These are phyloP conservation scores for Epichloe scottii DNA, from an alignment of 2,329 filamentous ascomycete genomes.

Conservation along the genomic window DNA sequence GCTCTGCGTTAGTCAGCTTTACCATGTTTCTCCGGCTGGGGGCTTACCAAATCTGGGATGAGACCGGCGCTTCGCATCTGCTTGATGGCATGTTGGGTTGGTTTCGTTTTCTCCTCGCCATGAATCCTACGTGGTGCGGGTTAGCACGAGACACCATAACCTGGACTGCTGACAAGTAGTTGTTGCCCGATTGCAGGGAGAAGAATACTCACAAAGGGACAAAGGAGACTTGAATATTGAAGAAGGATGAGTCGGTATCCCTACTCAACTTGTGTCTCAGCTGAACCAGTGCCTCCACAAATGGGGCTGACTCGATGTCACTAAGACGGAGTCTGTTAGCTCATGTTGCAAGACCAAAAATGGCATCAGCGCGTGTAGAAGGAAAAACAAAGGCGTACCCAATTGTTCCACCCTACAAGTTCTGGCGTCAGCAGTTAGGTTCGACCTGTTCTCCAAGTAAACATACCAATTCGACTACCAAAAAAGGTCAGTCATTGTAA, in stretches of 20 bases:
- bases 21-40: neutral
- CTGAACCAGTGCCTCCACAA: constrained; percentile 76
- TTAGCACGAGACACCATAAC: neutral
- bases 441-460: neutral
- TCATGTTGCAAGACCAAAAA: neutral
- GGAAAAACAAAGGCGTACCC: constrained; percentile 9
- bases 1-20: neutral
- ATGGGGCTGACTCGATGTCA: constrained; percentile 79
- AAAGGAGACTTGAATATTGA: constrained; percentile 81
- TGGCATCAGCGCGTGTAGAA: neutral
- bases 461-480: constrained; percentile 23
- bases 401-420: constrained; percentile 47
- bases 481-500: constrained; percentile 9
- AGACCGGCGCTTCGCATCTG: constrained; percentile 71
- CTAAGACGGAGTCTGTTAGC: constrained; percentile 3
- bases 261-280: constrained; percentile 59
- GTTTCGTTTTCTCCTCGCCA: constrained; percentile 87
- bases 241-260: constrained; percentile 50
- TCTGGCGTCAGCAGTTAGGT: neutral
- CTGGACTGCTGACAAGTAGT: neutral
- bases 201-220: constrained; percentile 45
- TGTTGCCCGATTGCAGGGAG: neutral
- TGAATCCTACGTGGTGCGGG: constrained; percentile 17
- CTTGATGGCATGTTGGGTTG: constrained; percentile 82
- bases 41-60: constrained; percentile 51